These are phyloP conservation scores for Vicia sativa DNA, from an alignment of 306 rosid species.

Conservation along the genomic window DNA sequence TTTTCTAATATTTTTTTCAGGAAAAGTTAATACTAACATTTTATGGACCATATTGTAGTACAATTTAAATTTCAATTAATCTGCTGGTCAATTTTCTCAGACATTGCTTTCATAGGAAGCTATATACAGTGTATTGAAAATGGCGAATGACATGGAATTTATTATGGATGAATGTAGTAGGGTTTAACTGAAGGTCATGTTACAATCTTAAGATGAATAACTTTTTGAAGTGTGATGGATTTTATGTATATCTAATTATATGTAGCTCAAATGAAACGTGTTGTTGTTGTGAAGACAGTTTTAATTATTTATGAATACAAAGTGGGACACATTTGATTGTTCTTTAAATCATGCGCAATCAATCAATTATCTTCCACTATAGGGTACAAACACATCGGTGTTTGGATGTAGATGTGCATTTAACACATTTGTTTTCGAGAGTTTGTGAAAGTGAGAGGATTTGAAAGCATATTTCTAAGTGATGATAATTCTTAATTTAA, in stretches of 20 bases:
- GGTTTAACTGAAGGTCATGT: slow-evolving; percentile 35
- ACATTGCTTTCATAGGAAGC: slow-evolving; percentile 32
- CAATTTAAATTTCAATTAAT: slow-evolving; percentile 2
- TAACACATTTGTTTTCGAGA: background rate
- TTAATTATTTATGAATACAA: slow-evolving; percentile 19
- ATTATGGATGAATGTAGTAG: background rate
- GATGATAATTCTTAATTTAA: too few relatives aligned
- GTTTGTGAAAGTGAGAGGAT: too few relatives aligned
- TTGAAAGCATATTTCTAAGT: too few relatives aligned
- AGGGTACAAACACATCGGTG: slow-evolving; percentile 14
- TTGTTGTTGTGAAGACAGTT: background rate
- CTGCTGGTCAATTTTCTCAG: background rate
- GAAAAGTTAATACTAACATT: slow-evolving; percentile 31
- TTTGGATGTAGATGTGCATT: slow-evolving; percentile 18
- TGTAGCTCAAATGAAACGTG: background rate
- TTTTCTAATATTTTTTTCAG: slow-evolving; percentile 12
- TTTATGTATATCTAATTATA: background rate
- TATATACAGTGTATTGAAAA: slow-evolving; percentile 30
- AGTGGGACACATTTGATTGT: slow-evolving; percentile 51
- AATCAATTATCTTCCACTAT: slow-evolving; percentile 32
- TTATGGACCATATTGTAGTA: slow-evolving; percentile 40
- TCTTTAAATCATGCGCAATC: slow-evolving; percentile 51
- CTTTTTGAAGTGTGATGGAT: background rate
- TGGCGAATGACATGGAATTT: slow-evolving; percentile 25
- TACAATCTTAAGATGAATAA: slow-evolving; percentile 32